These are phyloP conservation scores for Pseudocercospora fuligena DNA, from an alignment of 2,329 filamentous ascomycete species.

Conservation along the genomic window DNA sequence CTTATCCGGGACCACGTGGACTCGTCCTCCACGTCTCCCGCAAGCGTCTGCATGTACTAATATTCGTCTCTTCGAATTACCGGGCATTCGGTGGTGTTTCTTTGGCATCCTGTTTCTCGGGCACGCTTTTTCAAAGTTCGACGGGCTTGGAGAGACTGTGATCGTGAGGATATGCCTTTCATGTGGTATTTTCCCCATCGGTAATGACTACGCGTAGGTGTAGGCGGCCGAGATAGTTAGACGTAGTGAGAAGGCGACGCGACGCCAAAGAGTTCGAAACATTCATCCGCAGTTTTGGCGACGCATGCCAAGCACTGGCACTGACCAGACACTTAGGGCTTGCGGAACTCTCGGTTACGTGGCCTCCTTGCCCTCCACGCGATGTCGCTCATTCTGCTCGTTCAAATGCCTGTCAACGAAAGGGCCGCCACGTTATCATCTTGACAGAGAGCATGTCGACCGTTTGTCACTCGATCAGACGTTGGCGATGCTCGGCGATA, in stretches of 20 bases:
- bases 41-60: background rate
- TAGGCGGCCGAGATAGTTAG: background rate
- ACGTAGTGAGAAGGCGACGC: background rate
- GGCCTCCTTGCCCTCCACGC: background rate
- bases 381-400: background rate
- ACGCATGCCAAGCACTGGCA: background rate
- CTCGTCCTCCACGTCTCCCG: background rate
- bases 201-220: background rate
- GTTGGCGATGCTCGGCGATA: no score
- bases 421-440: background rate
- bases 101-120: background rate
- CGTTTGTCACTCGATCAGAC: no score
- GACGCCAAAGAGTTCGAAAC: conserved; percentile 3
- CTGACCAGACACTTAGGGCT: background rate
- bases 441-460: no score
- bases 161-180: no score
- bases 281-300: background rate
- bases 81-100: background rate
- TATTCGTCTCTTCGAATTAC: background rate
- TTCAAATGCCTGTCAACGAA: background rate
- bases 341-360: background rate
- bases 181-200: background rate
- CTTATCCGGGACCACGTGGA: background rate
- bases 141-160: no score
- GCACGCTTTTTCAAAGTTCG: background rate